Evolutionary conservation across 768 basidiomycete species (phyloP).

Genomic region (Dacryopinax primogenitus): DNA sequence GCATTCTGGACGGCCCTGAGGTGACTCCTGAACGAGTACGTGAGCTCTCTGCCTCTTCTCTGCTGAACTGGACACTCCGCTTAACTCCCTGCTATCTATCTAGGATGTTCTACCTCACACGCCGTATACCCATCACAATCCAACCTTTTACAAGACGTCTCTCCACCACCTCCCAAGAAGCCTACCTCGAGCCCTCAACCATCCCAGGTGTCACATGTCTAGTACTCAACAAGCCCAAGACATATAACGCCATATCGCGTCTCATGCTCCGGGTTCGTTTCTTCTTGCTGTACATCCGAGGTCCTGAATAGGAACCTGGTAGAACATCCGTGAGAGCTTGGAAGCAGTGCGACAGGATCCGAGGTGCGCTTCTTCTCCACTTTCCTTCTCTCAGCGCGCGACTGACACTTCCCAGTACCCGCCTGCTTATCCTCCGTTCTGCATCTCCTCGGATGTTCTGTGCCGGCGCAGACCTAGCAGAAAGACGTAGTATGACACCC

Average conservation of each 20-base stretch:
- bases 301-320: conserved; percentile 12
- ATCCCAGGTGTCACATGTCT: conserved; percentile 55
- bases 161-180: conserved; percentile 12
- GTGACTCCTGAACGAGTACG: too few species aligned
- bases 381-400: not conserved
- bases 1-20: too few species aligned
- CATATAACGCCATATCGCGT: conserved; percentile 78
- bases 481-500: conserved; percentile 71
- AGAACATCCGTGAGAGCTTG: conserved; percentile 63
- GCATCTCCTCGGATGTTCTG: conserved; percentile 70
- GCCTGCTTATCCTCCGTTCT: conserved; percentile 74
- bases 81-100: too few species aligned
- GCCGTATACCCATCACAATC: too few species aligned
- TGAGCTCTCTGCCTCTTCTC: too few species aligned
- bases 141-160: too few species aligned
- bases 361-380: conserved; percentile 32
- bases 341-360: conserved; percentile 54
- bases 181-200: conserved; percentile 18
- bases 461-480: conserved; percentile 79
- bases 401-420: conserved; percentile 35
- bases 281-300: conserved; percentile 12
- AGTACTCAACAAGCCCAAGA: conserved; percentile 67
- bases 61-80: too few species aligned
- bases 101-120: too few species aligned
- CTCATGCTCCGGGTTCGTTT: conserved; percentile 48